phyloP scores from a whole-genome alignment of 2,329 filamentous ascomycete species.

The Boeremia lycopersici region DNA sequence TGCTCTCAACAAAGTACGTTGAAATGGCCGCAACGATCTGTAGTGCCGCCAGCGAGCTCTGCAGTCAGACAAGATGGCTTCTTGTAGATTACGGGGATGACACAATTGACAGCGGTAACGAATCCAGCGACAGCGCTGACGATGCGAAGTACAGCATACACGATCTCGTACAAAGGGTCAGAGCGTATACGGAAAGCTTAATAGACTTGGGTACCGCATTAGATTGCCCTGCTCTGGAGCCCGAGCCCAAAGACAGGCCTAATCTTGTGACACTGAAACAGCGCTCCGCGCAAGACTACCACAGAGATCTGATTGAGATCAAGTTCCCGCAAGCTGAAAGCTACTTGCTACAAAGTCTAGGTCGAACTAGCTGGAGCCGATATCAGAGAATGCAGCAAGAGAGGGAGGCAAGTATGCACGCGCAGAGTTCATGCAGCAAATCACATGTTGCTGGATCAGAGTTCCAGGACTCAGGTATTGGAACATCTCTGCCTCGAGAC shows the following conservation, averaged over 20 bases:
- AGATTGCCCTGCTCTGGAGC: slow-evolving; percentile 25
- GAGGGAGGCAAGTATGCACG: slow-evolving; percentile 8
- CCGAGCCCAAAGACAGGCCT: slow-evolving; percentile 12
- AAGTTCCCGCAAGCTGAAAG: slow-evolving; percentile 23
- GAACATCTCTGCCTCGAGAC: slow-evolving; percentile 21
- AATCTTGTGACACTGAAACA: slow-evolving; percentile 7
- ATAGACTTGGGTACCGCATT: slow-evolving; percentile 23
- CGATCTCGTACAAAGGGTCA: slow-evolving; percentile 12
- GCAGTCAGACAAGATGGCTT: slow-evolving; percentile 20
- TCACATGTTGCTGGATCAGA: slow-evolving; percentile 17
- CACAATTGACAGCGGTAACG: neutral
- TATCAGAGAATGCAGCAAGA: slow-evolving; percentile 27
- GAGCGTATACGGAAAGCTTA: slow-evolving; percentile 22
- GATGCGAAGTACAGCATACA: neutral
- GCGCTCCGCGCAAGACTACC: slow-evolving; percentile 25
- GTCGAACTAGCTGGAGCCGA: slow-evolving; percentile 28
- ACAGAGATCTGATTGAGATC: slow-evolving; percentile 20
- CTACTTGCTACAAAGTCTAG: slow-evolving; percentile 17
- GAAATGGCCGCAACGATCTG: neutral
- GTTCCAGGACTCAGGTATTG: slow-evolving; percentile 31
- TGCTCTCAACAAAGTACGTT: neutral
- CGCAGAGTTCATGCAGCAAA: neutral
- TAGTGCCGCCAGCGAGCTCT: slow-evolving; percentile 8
- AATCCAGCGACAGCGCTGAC: slow-evolving; percentile 5
- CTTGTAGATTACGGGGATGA: neutral